A percentile compares a stretch with the other conserved stretches of the same genome.
These are phyloP conservation scores for Colletotrichum sp. DNA, from an alignment of 2,329 filamentous ascomycete species.

Conservation along the genomic window DNA sequence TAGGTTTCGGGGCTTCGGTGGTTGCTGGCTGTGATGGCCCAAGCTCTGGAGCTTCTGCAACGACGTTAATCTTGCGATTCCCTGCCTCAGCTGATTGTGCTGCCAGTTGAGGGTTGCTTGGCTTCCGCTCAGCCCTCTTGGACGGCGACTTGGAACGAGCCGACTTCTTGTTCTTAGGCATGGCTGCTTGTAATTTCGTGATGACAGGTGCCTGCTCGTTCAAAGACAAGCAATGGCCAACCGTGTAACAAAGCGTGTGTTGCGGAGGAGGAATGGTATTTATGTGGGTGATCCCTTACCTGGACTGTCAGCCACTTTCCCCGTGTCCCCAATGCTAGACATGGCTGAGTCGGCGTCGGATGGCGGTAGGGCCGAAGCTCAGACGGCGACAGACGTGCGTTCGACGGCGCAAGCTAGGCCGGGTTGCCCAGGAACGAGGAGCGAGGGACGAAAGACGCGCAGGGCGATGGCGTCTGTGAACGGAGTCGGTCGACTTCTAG, in stretches of 20 bases:
- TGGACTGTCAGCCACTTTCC: constrained; percentile 15
- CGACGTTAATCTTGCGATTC: constrained; percentile 13
- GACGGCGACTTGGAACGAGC: constrained; percentile 6
- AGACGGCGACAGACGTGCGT: constrained; percentile 13
- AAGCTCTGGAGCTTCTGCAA: constrained; percentile 21
- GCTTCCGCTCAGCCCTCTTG: background rate
- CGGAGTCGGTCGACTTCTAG: background rate
- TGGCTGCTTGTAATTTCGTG: background rate
- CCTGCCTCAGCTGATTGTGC: constrained; percentile 1
- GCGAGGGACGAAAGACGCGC: background rate
- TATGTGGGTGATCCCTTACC: constrained; percentile 13
- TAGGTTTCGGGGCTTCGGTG: background rate
- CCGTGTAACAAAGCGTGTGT: too few relatives aligned
- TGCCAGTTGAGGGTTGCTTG: constrained; percentile 15
- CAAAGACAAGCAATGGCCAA: background rate
- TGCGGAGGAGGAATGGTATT: background rate
- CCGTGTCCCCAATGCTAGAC: constrained; percentile 18
- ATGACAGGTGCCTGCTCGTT: background rate
- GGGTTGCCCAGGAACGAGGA: background rate
- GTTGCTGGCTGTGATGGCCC: background rate
- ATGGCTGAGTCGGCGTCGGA: constrained; percentile 17
- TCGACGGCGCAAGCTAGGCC: constrained; percentile 2
- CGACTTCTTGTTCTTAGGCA: constrained; percentile 20
- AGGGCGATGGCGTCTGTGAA: background rate
- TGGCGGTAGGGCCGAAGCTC: constrained; percentile 10